Percentiles rank a stretch among this genome's conserved stretches.
Conservation (phyloP, 441 rosid genomes). For the Heliophila coronopifolia region DNA sequence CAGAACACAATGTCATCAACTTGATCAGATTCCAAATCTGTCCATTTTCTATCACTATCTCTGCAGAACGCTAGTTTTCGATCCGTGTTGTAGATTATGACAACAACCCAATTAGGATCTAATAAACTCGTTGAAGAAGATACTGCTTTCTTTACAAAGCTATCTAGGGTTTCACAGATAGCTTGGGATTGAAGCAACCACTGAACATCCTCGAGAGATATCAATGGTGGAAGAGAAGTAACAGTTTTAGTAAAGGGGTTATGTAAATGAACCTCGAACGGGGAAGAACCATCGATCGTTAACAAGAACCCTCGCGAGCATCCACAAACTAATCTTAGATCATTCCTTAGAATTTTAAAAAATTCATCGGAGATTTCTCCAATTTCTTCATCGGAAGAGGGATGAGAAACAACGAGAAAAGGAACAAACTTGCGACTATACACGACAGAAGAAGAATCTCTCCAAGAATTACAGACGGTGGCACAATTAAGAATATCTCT, state of each 20-base stretch:
- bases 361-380: not conserved
- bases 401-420: conserved; percentile 3
- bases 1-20: conserved; percentile 22
- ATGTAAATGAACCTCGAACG: conserved; percentile 7
- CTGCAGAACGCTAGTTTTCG: conserved; percentile 25
- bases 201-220: conserved; percentile 4
- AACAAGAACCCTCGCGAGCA: conserved; percentile 1
- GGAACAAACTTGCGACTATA: conserved; percentile 19
- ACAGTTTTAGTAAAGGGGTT: not conserved
- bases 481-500: conserved; percentile 14
- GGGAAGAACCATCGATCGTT: conserved; percentile 10
- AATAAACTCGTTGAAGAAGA: conserved; percentile 8
- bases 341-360: too few species aligned
- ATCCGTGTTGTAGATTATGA: conserved; percentile 11
- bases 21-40: conserved; percentile 1
- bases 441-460: conserved; percentile 8
- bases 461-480: conserved; percentile 22
- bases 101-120: conserved; percentile 16
- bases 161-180: conserved; percentile 8
- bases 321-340: conserved; percentile 9
- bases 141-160: conserved; percentile 18
- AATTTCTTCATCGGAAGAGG: not conserved
- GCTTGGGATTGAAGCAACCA: conserved; percentile 13
- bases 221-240: conserved; percentile 17
- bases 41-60: too few species aligned